Base-by-base conservation (phyloP, 202 grass and related monocot species). In the Elaeis oleifera region DNA sequence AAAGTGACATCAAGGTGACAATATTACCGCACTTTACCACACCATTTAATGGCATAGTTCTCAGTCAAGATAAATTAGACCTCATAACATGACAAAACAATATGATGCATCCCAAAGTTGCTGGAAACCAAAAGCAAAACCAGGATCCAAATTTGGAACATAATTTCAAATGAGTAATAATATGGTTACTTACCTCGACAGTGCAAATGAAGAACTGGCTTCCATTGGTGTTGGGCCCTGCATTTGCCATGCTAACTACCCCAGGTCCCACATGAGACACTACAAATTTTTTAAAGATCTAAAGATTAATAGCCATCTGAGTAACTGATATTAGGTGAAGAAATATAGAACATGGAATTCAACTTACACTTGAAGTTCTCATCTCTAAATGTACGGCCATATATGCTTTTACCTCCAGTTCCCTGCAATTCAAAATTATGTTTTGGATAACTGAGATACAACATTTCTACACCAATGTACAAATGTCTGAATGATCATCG, bases 161-260 rank as follows among this genome's bases (percentile, higher is more conserved):
- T 13, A 39, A 13, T 39, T 39, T 39, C 36, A 31, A 31, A 39
- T 39, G 36, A 39, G 36, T 39, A 39, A 39, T 11, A 39, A 9
- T 39, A 39, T 39, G 32, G 32, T 39, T 9, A 39, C 7, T 65
- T 65, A 65, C 62, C 62, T 51, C 27, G 21, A 65, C 62, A 26
- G 48, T 65, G 62, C 62, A 65, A 65, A 65, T 65, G 61, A 51
- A 64, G 61, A 64, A 64, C 61, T 64, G 61, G 18, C 48, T 64
- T 51, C 61, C 61, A 4, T 64, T 64, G 11, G 48, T 64, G 18
- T 64, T 64, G 13, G 61, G 62, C 62, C 62, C 62, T 26, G 62
- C 62, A 51, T 65, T 65, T 17, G 62, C 62, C 62, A 65, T 65
- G 25, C 62, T 51, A 51, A 65, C 62, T 16, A 65, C 62, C 18